Conservation (phyloP, 306 rosid genomes). For the Prunus campanulata region DNA sequence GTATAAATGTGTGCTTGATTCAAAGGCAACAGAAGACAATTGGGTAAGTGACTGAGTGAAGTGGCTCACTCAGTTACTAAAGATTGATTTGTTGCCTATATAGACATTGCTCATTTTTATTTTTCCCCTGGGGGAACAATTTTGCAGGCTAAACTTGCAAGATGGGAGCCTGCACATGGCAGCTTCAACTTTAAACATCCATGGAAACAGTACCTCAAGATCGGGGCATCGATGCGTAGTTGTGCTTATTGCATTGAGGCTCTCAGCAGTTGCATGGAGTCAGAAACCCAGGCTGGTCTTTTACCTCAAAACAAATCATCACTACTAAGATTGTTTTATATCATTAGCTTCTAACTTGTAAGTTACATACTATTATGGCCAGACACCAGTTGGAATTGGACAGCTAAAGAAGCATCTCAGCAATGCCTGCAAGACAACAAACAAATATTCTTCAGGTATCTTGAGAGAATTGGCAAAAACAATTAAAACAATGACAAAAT, state of each 20-base stretch:
- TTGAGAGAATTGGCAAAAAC: slow-evolving; percentile 49
- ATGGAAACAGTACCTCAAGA: slow-evolving; percentile 66
- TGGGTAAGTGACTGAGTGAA: slow-evolving; percentile 34
- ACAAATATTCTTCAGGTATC: slow-evolving; percentile 35
- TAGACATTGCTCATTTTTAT: background rate
- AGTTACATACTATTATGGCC: background rate
- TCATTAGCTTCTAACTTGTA: background rate
- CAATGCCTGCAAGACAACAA: slow-evolving; percentile 33
- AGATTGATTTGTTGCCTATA: background rate
- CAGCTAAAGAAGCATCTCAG: slow-evolving; percentile 42
- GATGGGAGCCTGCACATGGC: slow-evolving; percentile 89
- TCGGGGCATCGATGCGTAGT: slow-evolving; percentile 62
- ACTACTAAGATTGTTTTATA: background rate
- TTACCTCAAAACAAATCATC: background rate
- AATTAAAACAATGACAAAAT: slow-evolving; percentile 59
- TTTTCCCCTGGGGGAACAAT: background rate
- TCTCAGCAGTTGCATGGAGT: slow-evolving; percentile 55
- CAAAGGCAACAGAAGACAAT: slow-evolving; percentile 61
- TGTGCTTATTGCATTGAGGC: slow-evolving; percentile 77
- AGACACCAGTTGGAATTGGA: slow-evolving; percentile 34
- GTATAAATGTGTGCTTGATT: slow-evolving; percentile 55
- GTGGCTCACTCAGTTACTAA: background rate
- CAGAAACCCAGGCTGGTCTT: slow-evolving; percentile 47
- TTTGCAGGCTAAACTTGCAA: slow-evolving; percentile 68
- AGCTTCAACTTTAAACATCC: slow-evolving; percentile 75